A percentile compares a stretch with the other conserved stretches of the same genome.
Conservation (phyloP, 805 yeast species). For the Suhomyces tanzawaensis region DNA sequence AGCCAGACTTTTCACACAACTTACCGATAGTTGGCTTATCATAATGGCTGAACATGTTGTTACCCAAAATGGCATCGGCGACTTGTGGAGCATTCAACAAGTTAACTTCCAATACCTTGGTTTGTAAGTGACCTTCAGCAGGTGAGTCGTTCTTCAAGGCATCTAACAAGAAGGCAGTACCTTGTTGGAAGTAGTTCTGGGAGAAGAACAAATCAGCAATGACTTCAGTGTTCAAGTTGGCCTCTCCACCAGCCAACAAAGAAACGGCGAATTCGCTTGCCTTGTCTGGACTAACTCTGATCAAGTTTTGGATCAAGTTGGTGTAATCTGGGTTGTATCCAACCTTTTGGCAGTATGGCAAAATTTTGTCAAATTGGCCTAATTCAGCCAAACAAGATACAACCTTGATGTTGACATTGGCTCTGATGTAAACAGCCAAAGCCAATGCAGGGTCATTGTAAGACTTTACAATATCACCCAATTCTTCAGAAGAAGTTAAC, state of each 20-base stretch:
- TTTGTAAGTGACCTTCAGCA: slow-evolving; percentile 93
- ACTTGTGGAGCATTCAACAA: slow-evolving; percentile 97
- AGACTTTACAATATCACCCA: slow-evolving; percentile 94
- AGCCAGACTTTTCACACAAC: slow-evolving; percentile 93
- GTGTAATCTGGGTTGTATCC: slow-evolving; percentile 87
- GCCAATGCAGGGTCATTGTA: slow-evolving; percentile 77
- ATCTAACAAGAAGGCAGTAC: slow-evolving; percentile 93
- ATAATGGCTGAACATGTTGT: slow-evolving; percentile 91
- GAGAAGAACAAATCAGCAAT: slow-evolving; percentile 92
- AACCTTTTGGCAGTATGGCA: slow-evolving; percentile 90
- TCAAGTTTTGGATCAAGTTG: slow-evolving; percentile 82
- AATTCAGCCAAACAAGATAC: slow-evolving; percentile 89
- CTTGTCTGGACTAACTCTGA: slow-evolving; percentile 93
- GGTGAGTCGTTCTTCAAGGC: slow-evolving; percentile 93
- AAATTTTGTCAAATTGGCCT: slow-evolving; percentile 93
- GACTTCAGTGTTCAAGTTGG: slow-evolving; percentile 73
- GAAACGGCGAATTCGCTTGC: slow-evolving; percentile 96
- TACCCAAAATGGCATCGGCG: slow-evolving; percentile 97
- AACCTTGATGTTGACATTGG: slow-evolving; percentile 82
- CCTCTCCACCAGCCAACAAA: slow-evolving; percentile 59
- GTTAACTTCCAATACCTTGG: slow-evolving; percentile 89
- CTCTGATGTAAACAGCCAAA: slow-evolving; percentile 83
- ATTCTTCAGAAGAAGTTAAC: slow-evolving; percentile 90
- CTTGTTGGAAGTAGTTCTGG: slow-evolving; percentile 93
- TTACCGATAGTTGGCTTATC: slow-evolving; percentile 91